Percentiles rank a stretch among this genome's conserved stretches.
Evolutionary conservation across 306 rosid genomes (phyloP).

Genomic region (Rubus parviflorus): DNA sequence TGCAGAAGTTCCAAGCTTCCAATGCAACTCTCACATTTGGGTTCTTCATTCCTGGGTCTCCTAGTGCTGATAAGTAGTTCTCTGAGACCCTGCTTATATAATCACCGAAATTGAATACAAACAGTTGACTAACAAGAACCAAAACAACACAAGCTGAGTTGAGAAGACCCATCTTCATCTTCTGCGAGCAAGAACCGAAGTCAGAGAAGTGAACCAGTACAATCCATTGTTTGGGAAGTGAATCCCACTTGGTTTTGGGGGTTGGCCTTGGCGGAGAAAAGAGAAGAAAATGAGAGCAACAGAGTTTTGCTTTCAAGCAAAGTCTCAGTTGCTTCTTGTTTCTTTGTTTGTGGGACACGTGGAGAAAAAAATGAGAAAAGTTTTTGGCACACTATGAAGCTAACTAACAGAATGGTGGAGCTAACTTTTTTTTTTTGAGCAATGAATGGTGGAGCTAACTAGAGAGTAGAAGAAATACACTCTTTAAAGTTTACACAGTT

Average conservation of each 20-base stretch:
- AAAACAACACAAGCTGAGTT: slow-evolving; percentile 12
- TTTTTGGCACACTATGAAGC: too few relatives aligned
- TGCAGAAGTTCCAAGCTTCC: slow-evolving; percentile 64
- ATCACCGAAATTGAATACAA: slow-evolving; percentile 15
- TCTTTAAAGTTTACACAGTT: too few relatives aligned
- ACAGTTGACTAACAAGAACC: slow-evolving; percentile 16
- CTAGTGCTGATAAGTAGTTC: slow-evolving; percentile 38
- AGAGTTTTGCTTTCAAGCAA: too few relatives aligned
- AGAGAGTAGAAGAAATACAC: too few relatives aligned
- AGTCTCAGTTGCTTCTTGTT: too few relatives aligned
- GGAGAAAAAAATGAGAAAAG: too few relatives aligned
- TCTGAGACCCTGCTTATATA: slow-evolving; percentile 16
- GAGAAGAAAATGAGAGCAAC: not conserved
- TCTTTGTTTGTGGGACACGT: too few relatives aligned
- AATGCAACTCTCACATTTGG: slow-evolving; percentile 51
- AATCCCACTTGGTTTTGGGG: not conserved
- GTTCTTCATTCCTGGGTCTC: slow-evolving; percentile 59
- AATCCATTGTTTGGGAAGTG: not conserved
- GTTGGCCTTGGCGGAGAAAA: not conserved
- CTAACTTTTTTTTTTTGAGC: too few relatives aligned
- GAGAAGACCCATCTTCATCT: slow-evolving; percentile 22
- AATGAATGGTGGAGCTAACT: too few relatives aligned
- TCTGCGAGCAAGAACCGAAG: not conserved
- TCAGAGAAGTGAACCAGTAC: not conserved
- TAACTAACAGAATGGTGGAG: too few relatives aligned